phyloP scores from a whole-genome alignment of 1,284 basidiomycete species.

The Ceratobasidium papillatum region DNA sequence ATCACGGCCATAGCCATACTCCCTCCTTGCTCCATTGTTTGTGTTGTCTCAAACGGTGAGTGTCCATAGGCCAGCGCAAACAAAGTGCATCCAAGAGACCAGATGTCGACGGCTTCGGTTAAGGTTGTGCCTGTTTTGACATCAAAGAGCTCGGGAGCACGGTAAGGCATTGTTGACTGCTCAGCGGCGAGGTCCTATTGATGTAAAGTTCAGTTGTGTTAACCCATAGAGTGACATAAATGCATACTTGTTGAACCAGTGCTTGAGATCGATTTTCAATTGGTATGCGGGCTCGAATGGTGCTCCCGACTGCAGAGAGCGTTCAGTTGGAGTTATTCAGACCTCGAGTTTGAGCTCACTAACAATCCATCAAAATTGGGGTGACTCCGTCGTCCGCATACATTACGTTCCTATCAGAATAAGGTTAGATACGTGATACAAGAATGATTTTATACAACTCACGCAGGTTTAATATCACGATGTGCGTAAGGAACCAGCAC shows the following conservation, averaged over 20 bases:
- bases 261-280: slow-evolving; percentile 87
- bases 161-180: slow-evolving; percentile 95
- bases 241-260: slow-evolving; percentile 76
- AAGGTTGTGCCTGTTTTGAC: slow-evolving; percentile 87
- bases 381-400: slow-evolving; percentile 85
- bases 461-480: slow-evolving; percentile 97
- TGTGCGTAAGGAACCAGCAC: slow-evolving; percentile 91
- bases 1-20: slow-evolving; percentile 96
- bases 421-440: not conserved
- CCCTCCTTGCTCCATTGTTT: slow-evolving; percentile 86
- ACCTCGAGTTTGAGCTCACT: not conserved
- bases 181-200: slow-evolving; percentile 90
- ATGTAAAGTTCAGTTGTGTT: not conserved
- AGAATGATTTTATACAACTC: slow-evolving; percentile 48
- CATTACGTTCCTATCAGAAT: slow-evolving; percentile 85
- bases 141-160: slow-evolving; percentile 94
- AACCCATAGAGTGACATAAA: not conserved
- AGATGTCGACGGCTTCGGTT: slow-evolving; percentile 96
- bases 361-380: slow-evolving; percentile 93
- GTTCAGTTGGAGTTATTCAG: not conserved
- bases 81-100: slow-evolving; percentile 93
- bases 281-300: slow-evolving; percentile 78
- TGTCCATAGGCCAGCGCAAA: slow-evolving; percentile 92
- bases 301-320: slow-evolving; percentile 72
- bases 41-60: slow-evolving; percentile 90